phyloP scores from a whole-genome alignment of 225 moss, liverwort and hornwort species.

The Sphagnum contortum region DNA sequence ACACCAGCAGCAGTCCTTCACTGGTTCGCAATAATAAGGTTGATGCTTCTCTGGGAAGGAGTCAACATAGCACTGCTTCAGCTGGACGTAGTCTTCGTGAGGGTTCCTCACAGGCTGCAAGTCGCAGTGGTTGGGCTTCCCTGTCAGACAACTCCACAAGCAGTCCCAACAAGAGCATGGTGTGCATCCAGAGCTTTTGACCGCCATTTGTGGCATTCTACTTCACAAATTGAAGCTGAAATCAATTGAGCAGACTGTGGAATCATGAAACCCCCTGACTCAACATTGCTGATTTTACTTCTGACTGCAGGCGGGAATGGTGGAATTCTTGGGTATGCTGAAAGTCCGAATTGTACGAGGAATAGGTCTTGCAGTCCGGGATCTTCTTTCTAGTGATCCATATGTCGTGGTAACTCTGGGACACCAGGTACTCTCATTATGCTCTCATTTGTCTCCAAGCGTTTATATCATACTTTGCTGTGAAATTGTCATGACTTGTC shows the following conservation, averaged over 20 bases:
- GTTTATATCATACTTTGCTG: background rate
- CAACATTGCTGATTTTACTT: too few relatives aligned
- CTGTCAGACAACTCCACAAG: conserved; percentile 9
- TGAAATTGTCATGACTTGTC: background rate
- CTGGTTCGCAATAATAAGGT: conserved; percentile 6
- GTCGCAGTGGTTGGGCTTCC: conserved; percentile 19
- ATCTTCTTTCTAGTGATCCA: conserved; percentile 83
- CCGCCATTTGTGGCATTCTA: too few relatives aligned
- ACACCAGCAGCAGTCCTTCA: conserved; percentile 7
- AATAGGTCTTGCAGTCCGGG: conserved; percentile 71
- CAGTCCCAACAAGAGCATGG: conserved; percentile 30
- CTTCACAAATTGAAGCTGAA: too few relatives aligned
- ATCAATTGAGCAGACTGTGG: too few relatives aligned
- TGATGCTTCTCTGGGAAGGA: conserved; percentile 11
- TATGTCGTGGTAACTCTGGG: conserved; percentile 81
- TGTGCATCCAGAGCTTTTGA: conserved; percentile 1
- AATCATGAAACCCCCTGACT: too few relatives aligned
- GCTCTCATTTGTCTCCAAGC: background rate
- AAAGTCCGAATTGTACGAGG: conserved; percentile 80
- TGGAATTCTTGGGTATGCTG: conserved; percentile 89
- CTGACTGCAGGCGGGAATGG: conserved; percentile 81
- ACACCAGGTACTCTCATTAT: conserved; percentile 51
- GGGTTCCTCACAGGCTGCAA: conserved; percentile 1
- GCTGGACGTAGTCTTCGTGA: background rate
- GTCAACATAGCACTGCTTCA: conserved; percentile 23